Evolutionary conservation across 2,329 filamentous ascomycete genomes (phyloP).

Genomic region (Metarhizium humberi): DNA sequence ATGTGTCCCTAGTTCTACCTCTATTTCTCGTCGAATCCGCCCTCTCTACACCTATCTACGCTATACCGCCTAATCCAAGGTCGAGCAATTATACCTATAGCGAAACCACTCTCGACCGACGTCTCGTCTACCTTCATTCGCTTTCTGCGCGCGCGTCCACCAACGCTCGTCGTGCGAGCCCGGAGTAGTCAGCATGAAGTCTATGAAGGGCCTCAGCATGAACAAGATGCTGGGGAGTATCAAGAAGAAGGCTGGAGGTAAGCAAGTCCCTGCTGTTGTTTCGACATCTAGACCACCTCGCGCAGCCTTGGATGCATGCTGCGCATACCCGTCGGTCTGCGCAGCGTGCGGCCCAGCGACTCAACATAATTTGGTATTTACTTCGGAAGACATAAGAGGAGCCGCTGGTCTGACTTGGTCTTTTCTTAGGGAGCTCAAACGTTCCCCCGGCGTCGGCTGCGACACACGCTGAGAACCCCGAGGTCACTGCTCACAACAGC

Average conservation of each 20-base stretch:
- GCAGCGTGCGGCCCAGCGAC: background rate
- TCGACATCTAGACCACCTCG: background rate
- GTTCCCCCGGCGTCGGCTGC: constrained; percentile 12
- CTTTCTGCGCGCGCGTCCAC: background rate
- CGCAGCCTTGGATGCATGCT: background rate
- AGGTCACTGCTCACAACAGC: constrained; percentile 54
- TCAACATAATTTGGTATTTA: background rate
- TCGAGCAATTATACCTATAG: background rate
- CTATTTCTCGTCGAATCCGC: background rate
- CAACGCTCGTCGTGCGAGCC: background rate
- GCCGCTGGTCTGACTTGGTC: background rate
- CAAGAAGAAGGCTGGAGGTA: constrained; percentile 34
- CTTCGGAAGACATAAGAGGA: background rate
- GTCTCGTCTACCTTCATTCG: background rate
- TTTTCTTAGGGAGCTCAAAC: constrained; percentile 2
- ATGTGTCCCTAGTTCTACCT: background rate
- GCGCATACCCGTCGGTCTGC: no score
- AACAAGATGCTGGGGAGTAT: constrained; percentile 48
- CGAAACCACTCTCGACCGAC: background rate
- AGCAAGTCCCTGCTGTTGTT: background rate
- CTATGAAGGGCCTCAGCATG: constrained; percentile 45
- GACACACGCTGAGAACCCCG: constrained; percentile 49
- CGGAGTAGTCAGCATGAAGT: constrained; percentile 23
- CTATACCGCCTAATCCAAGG: background rate
- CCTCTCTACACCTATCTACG: background rate